Evolutionary conservation across 2,329 filamentous ascomycete genomes (phyloP).

Genomic region (Parascedosporium putredinis): DNA sequence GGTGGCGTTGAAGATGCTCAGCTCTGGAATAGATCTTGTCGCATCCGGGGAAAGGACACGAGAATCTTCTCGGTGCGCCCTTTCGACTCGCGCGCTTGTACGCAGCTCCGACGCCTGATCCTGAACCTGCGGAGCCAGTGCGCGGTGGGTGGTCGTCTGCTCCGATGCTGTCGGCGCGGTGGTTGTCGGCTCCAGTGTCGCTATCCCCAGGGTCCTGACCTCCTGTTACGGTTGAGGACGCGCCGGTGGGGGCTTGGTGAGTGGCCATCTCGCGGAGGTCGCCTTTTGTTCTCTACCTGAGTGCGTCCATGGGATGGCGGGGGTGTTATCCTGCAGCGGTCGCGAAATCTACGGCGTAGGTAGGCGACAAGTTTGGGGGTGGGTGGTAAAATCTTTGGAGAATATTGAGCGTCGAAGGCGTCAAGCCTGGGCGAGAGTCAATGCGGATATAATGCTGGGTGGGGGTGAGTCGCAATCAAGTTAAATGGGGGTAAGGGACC

Average conservation of each 20-base stretch:
- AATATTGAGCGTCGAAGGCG: background rate
- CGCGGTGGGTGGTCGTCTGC: background rate
- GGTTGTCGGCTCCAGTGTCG: background rate
- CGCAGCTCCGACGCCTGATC: background rate
- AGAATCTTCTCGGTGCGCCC: constrained; percentile 40
- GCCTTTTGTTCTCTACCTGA: background rate
- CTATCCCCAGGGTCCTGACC: background rate
- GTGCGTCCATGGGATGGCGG: constrained; percentile 1
- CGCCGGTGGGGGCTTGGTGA: constrained; percentile 3
- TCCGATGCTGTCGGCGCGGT: background rate
- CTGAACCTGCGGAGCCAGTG: background rate
- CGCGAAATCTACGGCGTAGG: background rate
- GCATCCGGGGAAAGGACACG: constrained; percentile 60
- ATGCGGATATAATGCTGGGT: background rate
- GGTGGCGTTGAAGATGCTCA: constrained; percentile 72
- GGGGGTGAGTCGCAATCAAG: background rate
- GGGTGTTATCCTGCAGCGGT: background rate
- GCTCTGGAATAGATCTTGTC: constrained; percentile 72
- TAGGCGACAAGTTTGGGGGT: background rate
- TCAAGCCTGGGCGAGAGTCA: background rate
- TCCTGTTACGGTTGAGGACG: background rate
- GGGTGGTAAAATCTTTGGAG: background rate
- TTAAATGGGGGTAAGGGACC: background rate
- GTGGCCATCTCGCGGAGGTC: constrained; percentile 1
- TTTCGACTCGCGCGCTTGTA: constrained; percentile 44